Conservation (phyloP, 257 asterid species). For the Lycium barbarum region DNA sequence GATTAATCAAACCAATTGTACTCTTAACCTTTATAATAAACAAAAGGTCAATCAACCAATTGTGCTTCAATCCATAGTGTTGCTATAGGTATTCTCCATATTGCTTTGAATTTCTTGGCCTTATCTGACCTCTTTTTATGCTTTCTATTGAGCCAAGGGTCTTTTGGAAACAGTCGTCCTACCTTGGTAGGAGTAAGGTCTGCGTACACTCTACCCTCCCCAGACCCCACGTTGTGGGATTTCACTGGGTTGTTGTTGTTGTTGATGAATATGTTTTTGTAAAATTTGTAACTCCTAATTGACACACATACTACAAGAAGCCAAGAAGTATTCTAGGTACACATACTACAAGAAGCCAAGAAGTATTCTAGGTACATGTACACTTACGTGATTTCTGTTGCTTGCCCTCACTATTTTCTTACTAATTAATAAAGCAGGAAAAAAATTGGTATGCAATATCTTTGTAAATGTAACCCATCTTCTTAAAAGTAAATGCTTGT, state of each 20-base stretch:
- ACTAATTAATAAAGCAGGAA: neutral
- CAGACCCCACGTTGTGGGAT: too few species aligned
- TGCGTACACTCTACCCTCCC: too few species aligned
- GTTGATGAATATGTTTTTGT: neutral
- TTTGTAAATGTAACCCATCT: neutral
- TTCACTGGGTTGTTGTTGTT: too few species aligned
- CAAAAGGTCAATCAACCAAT: neutral
- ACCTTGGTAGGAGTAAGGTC: too few species aligned
- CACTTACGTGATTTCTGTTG: neutral
- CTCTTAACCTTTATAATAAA: neutral
- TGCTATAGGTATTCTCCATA: constrained; percentile 12
- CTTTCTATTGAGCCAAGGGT: too few species aligned
- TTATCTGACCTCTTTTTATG: too few species aligned
- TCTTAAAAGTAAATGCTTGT: neutral
- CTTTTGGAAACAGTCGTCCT: too few species aligned
- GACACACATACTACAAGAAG: neutral
- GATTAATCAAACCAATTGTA: neutral
- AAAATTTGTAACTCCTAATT: constrained; percentile 10
- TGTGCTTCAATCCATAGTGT: neutral
- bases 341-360: constrained; percentile 9
- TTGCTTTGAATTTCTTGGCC: too few species aligned
- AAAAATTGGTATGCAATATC: neutral
- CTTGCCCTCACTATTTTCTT: neutral
- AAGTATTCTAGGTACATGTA: neutral
- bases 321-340: neutral